phyloP scores from a whole-genome alignment of 192 early-diverging fungal species.

The Entomortierella beljakovae region DNA sequence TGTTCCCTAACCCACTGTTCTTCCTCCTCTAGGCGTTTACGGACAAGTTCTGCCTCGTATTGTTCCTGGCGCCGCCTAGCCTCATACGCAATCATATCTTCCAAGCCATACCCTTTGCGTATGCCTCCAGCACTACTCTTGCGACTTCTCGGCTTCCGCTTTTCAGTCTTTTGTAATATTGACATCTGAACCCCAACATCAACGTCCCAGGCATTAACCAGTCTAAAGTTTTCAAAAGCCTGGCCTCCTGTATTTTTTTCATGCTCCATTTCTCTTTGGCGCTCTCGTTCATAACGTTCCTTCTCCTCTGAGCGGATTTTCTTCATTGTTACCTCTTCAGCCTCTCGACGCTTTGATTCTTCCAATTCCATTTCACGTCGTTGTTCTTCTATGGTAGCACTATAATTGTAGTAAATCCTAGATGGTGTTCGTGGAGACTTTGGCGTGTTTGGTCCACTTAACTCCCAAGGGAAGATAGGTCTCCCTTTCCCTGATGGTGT shows the following conservation, averaged over 20 bases:
- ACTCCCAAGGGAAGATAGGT: constrained; percentile 47
- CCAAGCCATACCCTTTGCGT: constrained; percentile 46
- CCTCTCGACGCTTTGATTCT: constrained; percentile 10
- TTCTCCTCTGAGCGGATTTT: constrained; percentile 29
- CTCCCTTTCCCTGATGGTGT: constrained; percentile 39
- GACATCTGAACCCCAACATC: constrained; percentile 44
- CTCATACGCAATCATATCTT: constrained; percentile 52
- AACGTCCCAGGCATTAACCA: constrained; percentile 53
- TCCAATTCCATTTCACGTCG: constrained; percentile 23
- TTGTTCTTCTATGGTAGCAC: constrained; percentile 23
- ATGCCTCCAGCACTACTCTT: constrained; percentile 49
- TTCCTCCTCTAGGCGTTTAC: constrained; percentile 34
- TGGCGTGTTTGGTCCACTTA: constrained; percentile 12
- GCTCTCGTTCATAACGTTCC: constrained; percentile 32
- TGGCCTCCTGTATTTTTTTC: constrained; percentile 40
- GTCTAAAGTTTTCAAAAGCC: constrained; percentile 49
- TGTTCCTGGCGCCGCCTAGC: constrained; percentile 35
- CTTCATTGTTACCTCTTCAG: constrained; percentile 31
- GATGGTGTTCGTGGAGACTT: constrained; percentile 21
- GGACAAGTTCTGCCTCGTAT: constrained; percentile 35
- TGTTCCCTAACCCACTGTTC: constrained; percentile 48
- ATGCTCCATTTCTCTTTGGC: constrained; percentile 23
- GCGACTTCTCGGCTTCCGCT: constrained; percentile 41
- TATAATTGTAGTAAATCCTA: constrained; percentile 42
- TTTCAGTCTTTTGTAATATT: constrained; percentile 46